A percentile compares a stretch with the other conserved stretches of the same genome.
These are phyloP conservation scores for Huntiella savannae DNA, from an alignment of 2,329 filamentous ascomycete genomes.

Conservation along the genomic window DNA sequence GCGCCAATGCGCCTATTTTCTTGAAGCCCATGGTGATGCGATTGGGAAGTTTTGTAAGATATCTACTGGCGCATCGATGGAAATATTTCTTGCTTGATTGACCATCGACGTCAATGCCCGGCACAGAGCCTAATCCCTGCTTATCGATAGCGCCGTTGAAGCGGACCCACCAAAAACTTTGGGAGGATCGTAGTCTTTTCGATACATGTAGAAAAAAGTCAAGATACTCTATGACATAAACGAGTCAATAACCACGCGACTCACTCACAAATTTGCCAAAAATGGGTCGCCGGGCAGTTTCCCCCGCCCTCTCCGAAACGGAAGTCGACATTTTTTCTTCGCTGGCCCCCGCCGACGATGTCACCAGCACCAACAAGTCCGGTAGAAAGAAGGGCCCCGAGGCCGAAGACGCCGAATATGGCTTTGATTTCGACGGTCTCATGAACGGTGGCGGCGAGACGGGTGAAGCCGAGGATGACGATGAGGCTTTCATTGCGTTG, in stretches of 20 bases:
- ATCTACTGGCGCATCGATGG: too few relatives aligned
- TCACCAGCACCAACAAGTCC: slow-evolving; percentile 24
- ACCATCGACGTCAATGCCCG: too few relatives aligned
- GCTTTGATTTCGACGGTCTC: slow-evolving; percentile 41
- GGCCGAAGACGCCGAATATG: slow-evolving; percentile 19
- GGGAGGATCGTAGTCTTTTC: too few relatives aligned
- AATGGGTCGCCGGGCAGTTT: slow-evolving; percentile 58
- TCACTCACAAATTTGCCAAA: slow-evolving; percentile 6
- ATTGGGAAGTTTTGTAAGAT: not conserved
- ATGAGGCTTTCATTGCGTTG: slow-evolving; percentile 81
- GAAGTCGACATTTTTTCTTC: slow-evolving; percentile 78
- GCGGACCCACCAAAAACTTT: too few relatives aligned
- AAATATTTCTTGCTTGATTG: too few relatives aligned
- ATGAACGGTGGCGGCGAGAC: slow-evolving; percentile 30
- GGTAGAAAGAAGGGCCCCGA: slow-evolving; percentile 16
- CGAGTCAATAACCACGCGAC: too few relatives aligned
- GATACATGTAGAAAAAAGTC: too few relatives aligned
- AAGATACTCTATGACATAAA: too few relatives aligned
- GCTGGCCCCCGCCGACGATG: slow-evolving; percentile 45
- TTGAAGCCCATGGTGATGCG: slow-evolving; percentile 10
- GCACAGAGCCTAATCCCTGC: too few relatives aligned
- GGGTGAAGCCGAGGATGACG: slow-evolving; percentile 38
- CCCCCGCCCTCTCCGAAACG: slow-evolving; percentile 70
- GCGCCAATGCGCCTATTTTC: slow-evolving; percentile 19
- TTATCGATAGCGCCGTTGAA: too few relatives aligned